phyloP scores from a whole-genome alignment of 2,329 filamentous ascomycete genomes.

The Alternaria sp. region DNA sequence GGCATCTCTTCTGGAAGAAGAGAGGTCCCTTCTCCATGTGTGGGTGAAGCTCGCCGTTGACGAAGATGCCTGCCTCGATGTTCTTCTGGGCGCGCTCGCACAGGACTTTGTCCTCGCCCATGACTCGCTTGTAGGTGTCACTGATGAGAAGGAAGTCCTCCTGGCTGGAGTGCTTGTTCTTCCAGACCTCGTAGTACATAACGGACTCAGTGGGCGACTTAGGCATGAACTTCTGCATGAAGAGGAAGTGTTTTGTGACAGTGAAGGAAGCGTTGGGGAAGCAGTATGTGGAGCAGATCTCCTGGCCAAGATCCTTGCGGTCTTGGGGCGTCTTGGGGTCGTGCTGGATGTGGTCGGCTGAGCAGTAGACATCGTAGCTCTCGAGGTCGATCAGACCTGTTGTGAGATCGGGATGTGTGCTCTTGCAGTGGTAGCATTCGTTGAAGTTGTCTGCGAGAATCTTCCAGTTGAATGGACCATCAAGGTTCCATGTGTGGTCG shows the following conservation, averaged over 20 bases:
- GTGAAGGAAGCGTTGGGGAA: slow-evolving; percentile 46
- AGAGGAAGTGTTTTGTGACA: slow-evolving; percentile 63
- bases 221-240: slow-evolving; percentile 70
- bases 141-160: slow-evolving; percentile 66
- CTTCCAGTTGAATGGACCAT: slow-evolving; percentile 48
- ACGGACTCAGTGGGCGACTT: slow-evolving; percentile 59
- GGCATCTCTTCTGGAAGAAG: slow-evolving; percentile 64
- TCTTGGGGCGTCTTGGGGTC: slow-evolving; percentile 42
- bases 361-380: slow-evolving; percentile 56
- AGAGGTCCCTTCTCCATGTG: slow-evolving; percentile 67
- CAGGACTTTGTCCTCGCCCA: slow-evolving; percentile 71
- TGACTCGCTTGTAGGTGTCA: slow-evolving; percentile 69
- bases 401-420: slow-evolving; percentile 66
- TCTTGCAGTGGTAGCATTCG: slow-evolving; percentile 71
- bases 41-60: slow-evolving; percentile 71
- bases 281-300: slow-evolving; percentile 44
- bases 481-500: slow-evolving; percentile 46
- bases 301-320: slow-evolving; percentile 35
- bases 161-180: slow-evolving; percentile 68
- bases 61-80: slow-evolving; percentile 68
- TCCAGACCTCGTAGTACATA: slow-evolving; percentile 71
- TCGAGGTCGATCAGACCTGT: slow-evolving; percentile 64
- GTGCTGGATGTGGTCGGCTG: slow-evolving; percentile 45
- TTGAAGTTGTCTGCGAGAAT: slow-evolving; percentile 68
- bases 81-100: slow-evolving; percentile 69